Conservation (phyloP, 2,329 filamentous ascomycete genomes). For the Chrysoporthe puriensis region DNA sequence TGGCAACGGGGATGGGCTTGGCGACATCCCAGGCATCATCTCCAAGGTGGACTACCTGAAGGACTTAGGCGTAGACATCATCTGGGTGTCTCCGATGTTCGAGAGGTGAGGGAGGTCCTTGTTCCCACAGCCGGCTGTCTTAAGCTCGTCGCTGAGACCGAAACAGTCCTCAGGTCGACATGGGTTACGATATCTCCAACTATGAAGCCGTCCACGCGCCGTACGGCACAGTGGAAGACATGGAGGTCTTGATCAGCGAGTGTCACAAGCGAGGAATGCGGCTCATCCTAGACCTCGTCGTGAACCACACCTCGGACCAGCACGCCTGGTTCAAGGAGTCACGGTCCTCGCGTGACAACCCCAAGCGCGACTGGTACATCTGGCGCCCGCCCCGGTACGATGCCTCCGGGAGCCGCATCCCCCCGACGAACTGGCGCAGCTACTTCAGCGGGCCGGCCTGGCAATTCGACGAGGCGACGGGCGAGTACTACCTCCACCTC, state of each 20-base stretch:
- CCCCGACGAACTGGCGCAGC: conserved; percentile 76
- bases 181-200: conserved; percentile 68
- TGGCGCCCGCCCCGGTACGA: conserved; percentile 48
- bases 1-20: conserved; percentile 56
- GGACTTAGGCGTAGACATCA: conserved; percentile 53
- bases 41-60: conserved; percentile 56
- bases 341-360: conserved; percentile 60
- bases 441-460: conserved; percentile 66
- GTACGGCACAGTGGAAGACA: conserved; percentile 69
- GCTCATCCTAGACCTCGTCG: conserved; percentile 74
- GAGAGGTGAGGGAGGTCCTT: conserved; percentile 9
- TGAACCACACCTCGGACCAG: conserved; percentile 77
- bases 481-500: conserved; percentile 77
- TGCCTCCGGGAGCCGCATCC: conserved; percentile 62
- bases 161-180: conserved; percentile 46
- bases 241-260: conserved; percentile 62
- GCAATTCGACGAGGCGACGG: conserved; percentile 73
- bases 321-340: conserved; percentile 74
- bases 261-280: conserved; percentile 68
- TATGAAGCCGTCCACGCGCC: conserved; percentile 63
- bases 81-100: conserved; percentile 49
- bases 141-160: not conserved
- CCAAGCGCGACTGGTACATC: conserved; percentile 73
- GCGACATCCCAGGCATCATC: conserved; percentile 57
- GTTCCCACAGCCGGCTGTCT: not conserved